Evolutionary conservation across 2,329 filamentous ascomycete genomes (phyloP).

Genomic region (Pseudomassariella vexata): DNA sequence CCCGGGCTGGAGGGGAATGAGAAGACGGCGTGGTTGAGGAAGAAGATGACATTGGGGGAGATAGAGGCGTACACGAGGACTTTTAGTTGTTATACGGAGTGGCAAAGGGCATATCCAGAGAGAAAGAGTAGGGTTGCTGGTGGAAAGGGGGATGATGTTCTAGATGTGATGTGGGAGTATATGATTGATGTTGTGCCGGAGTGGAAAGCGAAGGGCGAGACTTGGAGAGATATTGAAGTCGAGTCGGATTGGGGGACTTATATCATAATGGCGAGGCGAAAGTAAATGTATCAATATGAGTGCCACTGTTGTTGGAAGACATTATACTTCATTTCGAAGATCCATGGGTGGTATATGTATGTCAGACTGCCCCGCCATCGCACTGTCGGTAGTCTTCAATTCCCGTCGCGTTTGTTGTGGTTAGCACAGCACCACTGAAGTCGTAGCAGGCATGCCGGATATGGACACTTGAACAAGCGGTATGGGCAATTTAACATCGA

Average conservation of each 20-base stretch:
- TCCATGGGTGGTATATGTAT: too few species aligned
- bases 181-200: constrained; percentile 47
- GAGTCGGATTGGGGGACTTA: constrained; percentile 57
- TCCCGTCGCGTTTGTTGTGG: too few species aligned
- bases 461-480: too few species aligned
- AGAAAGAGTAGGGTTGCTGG: constrained; percentile 43
- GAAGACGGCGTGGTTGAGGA: constrained; percentile 43
- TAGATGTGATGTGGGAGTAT: constrained; percentile 57
- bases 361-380: too few species aligned
- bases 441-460: too few species aligned
- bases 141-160: constrained; percentile 56
- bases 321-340: too few species aligned
- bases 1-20: constrained; percentile 36
- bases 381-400: too few species aligned
- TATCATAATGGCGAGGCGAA: constrained; percentile 49
- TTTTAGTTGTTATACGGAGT: constrained; percentile 53
- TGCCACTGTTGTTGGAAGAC: too few species aligned
- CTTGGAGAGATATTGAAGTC: constrained; percentile 48
- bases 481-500: too few species aligned
- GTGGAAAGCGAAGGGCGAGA: constrained; percentile 41
- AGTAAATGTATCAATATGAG: too few species aligned
- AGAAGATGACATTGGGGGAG: constrained; percentile 47
- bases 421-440: too few species aligned
- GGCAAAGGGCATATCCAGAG: constrained; percentile 50
- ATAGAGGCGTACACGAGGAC: constrained; percentile 58